Conservation (phyloP, 2,329 filamentous ascomycete species). For the Aspergillus quadricinctus region DNA sequence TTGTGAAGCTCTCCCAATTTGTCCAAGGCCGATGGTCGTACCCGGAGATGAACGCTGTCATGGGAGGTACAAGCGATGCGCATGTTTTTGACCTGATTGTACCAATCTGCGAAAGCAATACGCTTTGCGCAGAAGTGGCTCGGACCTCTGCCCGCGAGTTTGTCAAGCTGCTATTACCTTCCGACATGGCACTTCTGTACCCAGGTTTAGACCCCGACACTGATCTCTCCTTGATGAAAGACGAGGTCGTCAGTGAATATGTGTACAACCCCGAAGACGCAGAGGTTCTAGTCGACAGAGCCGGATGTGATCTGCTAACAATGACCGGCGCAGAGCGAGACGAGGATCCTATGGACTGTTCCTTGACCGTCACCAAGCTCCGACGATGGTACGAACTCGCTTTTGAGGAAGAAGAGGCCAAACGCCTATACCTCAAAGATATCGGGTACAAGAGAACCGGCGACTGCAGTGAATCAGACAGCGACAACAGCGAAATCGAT, state of each 20-base stretch:
- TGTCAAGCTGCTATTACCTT: conserved; percentile 10
- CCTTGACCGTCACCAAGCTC: conserved; percentile 5
- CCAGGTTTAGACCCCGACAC: conserved; percentile 3
- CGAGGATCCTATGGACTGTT: conserved; percentile 4
- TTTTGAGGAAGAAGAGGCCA: conserved; percentile 1
- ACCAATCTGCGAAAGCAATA: conserved; percentile 15
- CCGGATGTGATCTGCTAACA: neutral
- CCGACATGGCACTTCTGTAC: neutral
- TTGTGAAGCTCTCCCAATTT: conserved; percentile 15
- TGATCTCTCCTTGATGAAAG: conserved; percentile 1
- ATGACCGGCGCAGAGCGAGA: neutral
- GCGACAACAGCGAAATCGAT: conserved; percentile 1
- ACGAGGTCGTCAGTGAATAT: neutral
- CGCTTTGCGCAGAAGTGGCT: conserved; percentile 17
- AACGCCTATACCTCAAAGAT: neutral
- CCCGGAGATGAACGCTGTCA: conserved; percentile 9
- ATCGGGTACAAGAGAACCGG: conserved; percentile 1
- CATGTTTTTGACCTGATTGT: conserved; percentile 20
- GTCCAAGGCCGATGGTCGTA: conserved; percentile 16
- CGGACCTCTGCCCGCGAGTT: conserved; percentile 14
- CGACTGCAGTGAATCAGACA: neutral
- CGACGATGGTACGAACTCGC: conserved; percentile 3
- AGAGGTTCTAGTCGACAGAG: neutral
- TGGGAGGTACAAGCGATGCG: conserved; percentile 11
- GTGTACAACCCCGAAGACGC: neutral